Percentiles rank a stretch among this genome's conserved stretches.
phyloP scores from a whole-genome alignment of 2,329 filamentous ascomycete species.

The Beauveria asiatica region DNA sequence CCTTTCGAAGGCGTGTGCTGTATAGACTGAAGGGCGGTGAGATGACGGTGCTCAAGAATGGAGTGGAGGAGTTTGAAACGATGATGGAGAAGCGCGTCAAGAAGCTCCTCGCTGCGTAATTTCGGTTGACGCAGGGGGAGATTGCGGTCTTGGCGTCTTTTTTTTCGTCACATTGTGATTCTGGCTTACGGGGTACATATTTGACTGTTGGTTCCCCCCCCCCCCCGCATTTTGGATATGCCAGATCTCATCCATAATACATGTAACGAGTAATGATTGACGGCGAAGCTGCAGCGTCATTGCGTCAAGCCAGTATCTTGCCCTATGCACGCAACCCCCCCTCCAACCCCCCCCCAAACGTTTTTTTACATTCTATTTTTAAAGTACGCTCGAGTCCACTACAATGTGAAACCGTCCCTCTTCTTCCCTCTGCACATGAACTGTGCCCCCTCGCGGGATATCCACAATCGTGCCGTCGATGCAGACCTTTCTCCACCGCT shows the following conservation, averaged over 20 bases:
- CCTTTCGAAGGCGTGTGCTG: constrained; percentile 42
- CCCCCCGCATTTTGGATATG: not conserved
- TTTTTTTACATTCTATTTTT: not conserved
- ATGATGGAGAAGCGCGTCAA: constrained; percentile 51
- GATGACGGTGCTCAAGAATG: constrained; percentile 46
- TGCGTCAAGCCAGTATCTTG: too few relatives aligned
- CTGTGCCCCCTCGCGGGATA: constrained; percentile 60
- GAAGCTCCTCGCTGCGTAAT: constrained; percentile 27
- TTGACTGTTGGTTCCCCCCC: not conserved
- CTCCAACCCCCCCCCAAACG: too few relatives aligned
- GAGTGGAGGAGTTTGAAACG: constrained; percentile 58
- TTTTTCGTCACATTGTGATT: not conserved
- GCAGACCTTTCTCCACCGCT: constrained; percentile 75
- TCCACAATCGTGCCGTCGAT: constrained; percentile 85
- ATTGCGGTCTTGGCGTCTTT: not conserved
- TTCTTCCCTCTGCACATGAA: constrained; percentile 50
- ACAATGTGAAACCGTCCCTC: constrained; percentile 34
- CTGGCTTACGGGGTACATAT: not conserved
- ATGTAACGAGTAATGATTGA: not conserved
- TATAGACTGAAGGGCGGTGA: constrained; percentile 52
- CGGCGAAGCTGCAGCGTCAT: not conserved
- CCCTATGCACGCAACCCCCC: too few relatives aligned
- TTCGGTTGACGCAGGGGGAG: not conserved
- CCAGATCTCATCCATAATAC: not conserved
- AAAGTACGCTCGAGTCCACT: constrained; percentile 23